Base-by-base conservation (phyloP, 768 basidiomycete genomes). In the Coprinopsis strossmayeri region DNA sequence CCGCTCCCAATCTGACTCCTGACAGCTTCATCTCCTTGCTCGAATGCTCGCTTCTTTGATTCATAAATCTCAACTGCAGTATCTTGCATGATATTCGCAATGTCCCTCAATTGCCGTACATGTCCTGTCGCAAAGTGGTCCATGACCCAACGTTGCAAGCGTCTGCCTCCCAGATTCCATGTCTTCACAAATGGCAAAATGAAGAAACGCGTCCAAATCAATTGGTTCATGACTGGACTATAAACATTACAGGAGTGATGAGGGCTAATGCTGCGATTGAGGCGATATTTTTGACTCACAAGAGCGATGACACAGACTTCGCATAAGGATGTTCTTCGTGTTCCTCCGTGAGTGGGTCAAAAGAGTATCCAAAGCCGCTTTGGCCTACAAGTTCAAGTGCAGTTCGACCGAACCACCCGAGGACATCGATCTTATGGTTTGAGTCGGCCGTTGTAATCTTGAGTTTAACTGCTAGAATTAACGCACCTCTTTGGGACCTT, bases 301-400 rank as follows among this genome's bases (percentile, higher is more conserved):
- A 41, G 20, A 70, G 48, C 21, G 50, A 45, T 53, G 68, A 65
- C 24, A 63, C 55, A 5, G 67, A 60, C 13, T 50, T 34, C 17
- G 55, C 57, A 44, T 68, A 74, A 42, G 59, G 67, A 57, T 64
- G 66, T 1, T 52, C 52, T 13, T 34, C 38, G 11, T 49, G 49
- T 5, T 53, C 51, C 34, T 66, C 63, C 15, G 55, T 60, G 11
- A 78, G 64, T 0, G 66, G 50, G 51, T 74, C 72, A 34, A 75
- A 73, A 12, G 67, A 68, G 41, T 64, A 64, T 3, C 73, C 72
- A n/a, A 79, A 61, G 2, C 76, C 75, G 21, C 67, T 70, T 61
- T 73, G 73, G 13, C 73, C 74, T 42, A 79, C 70, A 32, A 77
- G 61, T 49, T 78, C 76, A 18, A 78, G 62, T 15, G 76, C 71